A percentile compares a stretch with the other conserved stretches of the same genome.
Evolutionary conservation across 495 filamentous ascomycete species (phyloP).

Genomic region (Penicillium paxilli): DNA sequence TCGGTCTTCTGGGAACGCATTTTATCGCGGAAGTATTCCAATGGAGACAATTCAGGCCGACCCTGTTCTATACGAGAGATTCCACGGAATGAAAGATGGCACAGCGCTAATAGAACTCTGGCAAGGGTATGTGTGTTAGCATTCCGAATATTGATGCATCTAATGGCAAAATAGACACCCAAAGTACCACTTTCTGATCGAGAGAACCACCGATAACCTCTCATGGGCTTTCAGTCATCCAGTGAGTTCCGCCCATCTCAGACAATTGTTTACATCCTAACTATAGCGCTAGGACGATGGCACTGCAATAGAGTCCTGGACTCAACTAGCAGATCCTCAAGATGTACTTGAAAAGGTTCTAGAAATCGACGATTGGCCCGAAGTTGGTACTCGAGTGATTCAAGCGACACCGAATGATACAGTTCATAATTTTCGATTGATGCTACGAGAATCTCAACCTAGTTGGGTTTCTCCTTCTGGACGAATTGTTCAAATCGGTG

Average conservation of each 20-base stretch:
- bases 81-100: constrained; percentile 4
- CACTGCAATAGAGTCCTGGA: constrained; percentile 1
- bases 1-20: constrained; percentile 10
- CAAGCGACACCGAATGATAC: constrained; percentile 1
- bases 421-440: constrained; percentile 7
- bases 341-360: constrained; percentile 2
- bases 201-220: neutral
- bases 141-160: neutral
- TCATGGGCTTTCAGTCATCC: neutral
- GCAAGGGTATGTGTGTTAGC: constrained; percentile 4
- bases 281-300: neutral
- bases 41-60: constrained; percentile 5
- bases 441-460: constrained; percentile 62
- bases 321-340: neutral
- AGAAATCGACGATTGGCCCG: constrained; percentile 9
- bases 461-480: constrained; percentile 59
- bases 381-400: constrained; percentile 8
- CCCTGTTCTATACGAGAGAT: constrained; percentile 4
- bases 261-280: neutral
- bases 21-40: constrained; percentile 13
- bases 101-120: constrained; percentile 8
- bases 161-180: neutral
- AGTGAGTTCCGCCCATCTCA: neutral
- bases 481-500: constrained; percentile 62
- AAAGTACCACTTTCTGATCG: neutral